A percentile compares a stretch with the other conserved stretches of the same genome.
Conservation (phyloP, 345 rosid genomes). For the Hypericum androsaemum region DNA sequence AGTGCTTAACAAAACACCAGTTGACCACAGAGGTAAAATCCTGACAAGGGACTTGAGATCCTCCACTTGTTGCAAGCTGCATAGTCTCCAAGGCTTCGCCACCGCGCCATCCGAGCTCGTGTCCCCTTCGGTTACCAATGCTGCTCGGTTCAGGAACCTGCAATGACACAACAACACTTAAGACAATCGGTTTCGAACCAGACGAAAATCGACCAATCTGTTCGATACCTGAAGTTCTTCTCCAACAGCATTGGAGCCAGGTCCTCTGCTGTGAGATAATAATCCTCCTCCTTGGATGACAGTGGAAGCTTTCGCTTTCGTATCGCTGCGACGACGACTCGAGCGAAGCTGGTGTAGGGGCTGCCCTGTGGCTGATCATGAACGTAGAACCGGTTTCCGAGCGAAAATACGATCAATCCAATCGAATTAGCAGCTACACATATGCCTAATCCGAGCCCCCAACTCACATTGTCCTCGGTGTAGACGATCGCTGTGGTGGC, state of each 20-base stretch:
- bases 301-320: conserved; percentile 10
- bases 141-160: conserved; percentile 42
- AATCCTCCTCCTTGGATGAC: conserved; percentile 2
- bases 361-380: conserved; percentile 16
- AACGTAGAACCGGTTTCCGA: conserved; percentile 11
- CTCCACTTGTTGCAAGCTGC: conserved; percentile 52
- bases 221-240: too few relatives aligned
- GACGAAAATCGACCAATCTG: too few relatives aligned
- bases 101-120: conserved; percentile 16
- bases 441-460: conserved; percentile 17
- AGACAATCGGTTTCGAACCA: too few relatives aligned
- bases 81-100: conserved; percentile 36
- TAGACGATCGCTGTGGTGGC: conserved; percentile 15
- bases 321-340: conserved; percentile 15
- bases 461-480: conserved; percentile 17
- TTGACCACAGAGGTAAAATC: conserved; percentile 33
- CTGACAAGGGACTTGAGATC: conserved; percentile 40
- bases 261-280: conserved; percentile 1
- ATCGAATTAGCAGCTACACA: conserved; percentile 9
- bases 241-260: too few relatives aligned
- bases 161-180: not conserved
- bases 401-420: conserved; percentile 8
- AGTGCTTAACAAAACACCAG: conserved; percentile 21
- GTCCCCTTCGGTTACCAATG: conserved; percentile 32
- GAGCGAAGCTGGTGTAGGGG: conserved; percentile 16